A percentile compares a stretch with the other conserved stretches of the same genome.
Conservation (phyloP, 2,329 filamentous ascomycete genomes). For the Xylaria sp. region DNA sequence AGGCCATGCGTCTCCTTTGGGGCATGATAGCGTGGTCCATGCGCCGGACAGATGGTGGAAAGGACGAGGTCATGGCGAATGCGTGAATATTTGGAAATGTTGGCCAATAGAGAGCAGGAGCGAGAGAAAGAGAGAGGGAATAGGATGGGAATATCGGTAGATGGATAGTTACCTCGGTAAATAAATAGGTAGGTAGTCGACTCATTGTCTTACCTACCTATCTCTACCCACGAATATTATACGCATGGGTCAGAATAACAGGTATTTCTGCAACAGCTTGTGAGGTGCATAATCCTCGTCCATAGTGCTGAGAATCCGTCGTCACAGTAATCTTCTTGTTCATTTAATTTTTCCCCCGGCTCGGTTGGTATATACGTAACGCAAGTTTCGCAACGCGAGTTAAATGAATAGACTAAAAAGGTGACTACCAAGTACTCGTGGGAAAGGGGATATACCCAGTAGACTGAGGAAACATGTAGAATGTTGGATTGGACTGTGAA, state of each 20-base stretch:
- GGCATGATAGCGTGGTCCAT: slow-evolving; percentile 70
- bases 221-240: not conserved
- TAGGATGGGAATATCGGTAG: not conserved
- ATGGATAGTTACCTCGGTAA: not conserved
- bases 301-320: no score
- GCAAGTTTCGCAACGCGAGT: not conserved
- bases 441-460: not conserved
- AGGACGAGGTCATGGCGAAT: slow-evolving; percentile 30
- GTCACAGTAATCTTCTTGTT: not conserved
- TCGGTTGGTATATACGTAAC: no score
- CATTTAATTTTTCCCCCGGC: not conserved
- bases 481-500: not conserved
- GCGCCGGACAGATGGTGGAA: slow-evolving; percentile 54
- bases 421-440: not conserved
- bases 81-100: not conserved
- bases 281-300: not conserved
- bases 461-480: not conserved
- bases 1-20: slow-evolving; percentile 69
- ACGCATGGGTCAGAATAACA: not conserved
- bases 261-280: not conserved
- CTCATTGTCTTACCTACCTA: not conserved
- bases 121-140: no score
- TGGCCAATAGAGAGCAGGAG: not conserved
- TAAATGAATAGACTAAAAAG: not conserved
- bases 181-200: not conserved